Evolutionary conservation across 129 eudicot genomes (phyloP).

Genomic region (Pulicaria dysenterica): DNA sequence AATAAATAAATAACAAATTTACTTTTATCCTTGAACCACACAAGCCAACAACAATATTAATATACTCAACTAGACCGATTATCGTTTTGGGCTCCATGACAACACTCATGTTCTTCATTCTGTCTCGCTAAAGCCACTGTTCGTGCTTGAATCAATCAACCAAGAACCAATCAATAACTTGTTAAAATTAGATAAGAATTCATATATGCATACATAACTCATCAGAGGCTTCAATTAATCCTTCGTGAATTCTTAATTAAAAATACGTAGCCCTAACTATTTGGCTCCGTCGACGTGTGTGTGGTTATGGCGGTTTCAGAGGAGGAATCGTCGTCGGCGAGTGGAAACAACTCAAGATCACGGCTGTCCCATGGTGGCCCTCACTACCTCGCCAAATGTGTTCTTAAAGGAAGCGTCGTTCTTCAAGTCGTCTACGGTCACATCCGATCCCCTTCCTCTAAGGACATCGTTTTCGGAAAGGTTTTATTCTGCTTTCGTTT

Average conservation of each 20-base stretch:
- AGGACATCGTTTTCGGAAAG: slow-evolving; percentile 90
- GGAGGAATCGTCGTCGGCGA: slow-evolving; percentile 72
- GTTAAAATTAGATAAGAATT: slow-evolving; percentile 15
- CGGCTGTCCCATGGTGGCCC: slow-evolving; percentile 36
- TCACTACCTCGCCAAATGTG: slow-evolving; percentile 74
- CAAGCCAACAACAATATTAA: neutral
- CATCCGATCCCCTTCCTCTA: slow-evolving; percentile 73
- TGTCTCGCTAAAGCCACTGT: slow-evolving; percentile 23
- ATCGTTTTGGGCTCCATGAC: slow-evolving; percentile 7
- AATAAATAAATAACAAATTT: neutral
- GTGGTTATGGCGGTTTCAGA: slow-evolving; percentile 74
- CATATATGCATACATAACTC: slow-evolving; percentile 14
- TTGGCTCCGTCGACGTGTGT: slow-evolving; percentile 15
- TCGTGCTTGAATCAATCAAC: slow-evolving; percentile 29
- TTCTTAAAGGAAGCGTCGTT: slow-evolving; percentile 72
- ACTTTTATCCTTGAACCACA: too few relatives aligned
- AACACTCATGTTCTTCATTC: slow-evolving; percentile 3
- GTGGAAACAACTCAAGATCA: slow-evolving; percentile 38
- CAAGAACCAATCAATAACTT: slow-evolving; percentile 4
- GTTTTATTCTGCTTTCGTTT: slow-evolving; percentile 31
- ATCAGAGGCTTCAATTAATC: neutral
- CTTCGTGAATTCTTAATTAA: slow-evolving; percentile 4
- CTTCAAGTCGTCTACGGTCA: slow-evolving; percentile 79
- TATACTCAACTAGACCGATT: slow-evolving; percentile 4
- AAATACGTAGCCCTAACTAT: slow-evolving; percentile 18